A percentile compares a stretch with the other conserved stretches of the same genome.
Conservation (phyloP, 2,329 filamentous ascomycete genomes). For the Lasiodiplodia sp. region DNA sequence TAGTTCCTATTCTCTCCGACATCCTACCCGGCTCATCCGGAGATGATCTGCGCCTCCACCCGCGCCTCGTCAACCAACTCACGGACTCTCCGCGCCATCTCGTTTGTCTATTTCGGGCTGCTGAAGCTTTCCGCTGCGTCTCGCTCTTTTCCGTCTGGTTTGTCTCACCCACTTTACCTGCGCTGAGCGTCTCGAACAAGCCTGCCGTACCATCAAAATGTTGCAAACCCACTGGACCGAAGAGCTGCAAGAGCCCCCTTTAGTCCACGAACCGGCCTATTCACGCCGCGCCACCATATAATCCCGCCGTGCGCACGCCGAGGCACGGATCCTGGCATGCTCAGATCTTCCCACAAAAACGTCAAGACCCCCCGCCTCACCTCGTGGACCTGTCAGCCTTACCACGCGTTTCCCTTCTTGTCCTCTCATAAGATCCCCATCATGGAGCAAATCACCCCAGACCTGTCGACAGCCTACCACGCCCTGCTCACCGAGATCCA, state of each 20-base stretch:
- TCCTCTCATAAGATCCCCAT: neutral
- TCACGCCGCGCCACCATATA: constrained; percentile 4
- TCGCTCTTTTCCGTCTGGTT: neutral
- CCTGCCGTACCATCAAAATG: neutral
- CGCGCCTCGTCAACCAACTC: neutral
- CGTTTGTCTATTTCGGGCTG: constrained; percentile 13
- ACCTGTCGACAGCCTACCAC: constrained; percentile 25
- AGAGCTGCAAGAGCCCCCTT: neutral
- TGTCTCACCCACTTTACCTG: constrained; percentile 4
- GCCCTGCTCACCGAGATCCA: constrained; percentile 27
- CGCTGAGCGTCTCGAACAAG: neutral
- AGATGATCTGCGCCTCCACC: constrained; percentile 14
- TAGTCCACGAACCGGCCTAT: neutral
- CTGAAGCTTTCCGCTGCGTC: constrained; percentile 4
- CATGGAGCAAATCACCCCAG: constrained; percentile 28
- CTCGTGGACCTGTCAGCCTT: neutral
- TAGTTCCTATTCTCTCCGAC: constrained; percentile 13
- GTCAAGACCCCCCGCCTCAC: constrained; percentile 3
- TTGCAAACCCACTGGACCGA: neutral
- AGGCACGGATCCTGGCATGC: constrained; percentile 13
- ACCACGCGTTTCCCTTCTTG: neutral
- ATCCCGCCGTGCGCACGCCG: constrained; percentile 10
- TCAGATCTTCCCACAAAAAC: constrained; percentile 20
- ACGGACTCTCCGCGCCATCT: neutral
- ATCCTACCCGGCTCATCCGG: constrained; percentile 6